Evolutionary conservation across 169 alveolate genomes (phyloP), one percentile per base, ranked within the genome.

Genomic region (Eimeria zaria): DNA sequence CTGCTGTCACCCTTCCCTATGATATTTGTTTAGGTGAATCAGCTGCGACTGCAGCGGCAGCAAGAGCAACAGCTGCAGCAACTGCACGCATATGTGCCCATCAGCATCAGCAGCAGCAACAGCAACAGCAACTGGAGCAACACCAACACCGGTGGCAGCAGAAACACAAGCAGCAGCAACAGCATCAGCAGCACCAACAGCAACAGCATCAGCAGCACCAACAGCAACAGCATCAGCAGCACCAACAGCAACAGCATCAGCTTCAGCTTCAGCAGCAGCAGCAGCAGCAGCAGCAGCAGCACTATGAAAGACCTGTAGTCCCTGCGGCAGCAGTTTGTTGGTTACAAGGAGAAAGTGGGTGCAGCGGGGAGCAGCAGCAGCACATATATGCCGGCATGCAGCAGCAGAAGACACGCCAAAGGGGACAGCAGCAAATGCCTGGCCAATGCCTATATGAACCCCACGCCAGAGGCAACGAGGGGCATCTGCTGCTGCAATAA

Each of bases 361-460:
- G 89, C 89, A 80, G 69, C 89, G 89, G 69, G 89, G 89, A 51
- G 71, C 89, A 30, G 69, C 89, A 48, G 89, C 89, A 18, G 51
- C 18, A 62, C 89, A 80, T 33, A 48, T 12, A 24, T 12, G 48
- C 39, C 91, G 91, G 91, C 91, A 83, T 5, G 74, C 91, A 48
- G 69, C 91, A 30, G 91, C 58, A 53, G 91, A 51, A 53, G 91
- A 36, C 11, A 55, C 91, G 8, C 69, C 91, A 83, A 83, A 51
- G n/a, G 91, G 76, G 20, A 53, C 91, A 53, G 73, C 91, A 55
- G 91, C 91, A 55, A 80, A 80, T 1, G 44, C 46, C 51, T 46
- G 30, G 24, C 89, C 89, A 18, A 80, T 30, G 51, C 89, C 89
- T 18, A 80, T 44, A 6, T 71, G 89, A 14, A 80, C 48, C 2